phyloP scores from a whole-genome alignment of 2,329 filamentous ascomycete genomes.

The Epichloe gansuensis region DNA sequence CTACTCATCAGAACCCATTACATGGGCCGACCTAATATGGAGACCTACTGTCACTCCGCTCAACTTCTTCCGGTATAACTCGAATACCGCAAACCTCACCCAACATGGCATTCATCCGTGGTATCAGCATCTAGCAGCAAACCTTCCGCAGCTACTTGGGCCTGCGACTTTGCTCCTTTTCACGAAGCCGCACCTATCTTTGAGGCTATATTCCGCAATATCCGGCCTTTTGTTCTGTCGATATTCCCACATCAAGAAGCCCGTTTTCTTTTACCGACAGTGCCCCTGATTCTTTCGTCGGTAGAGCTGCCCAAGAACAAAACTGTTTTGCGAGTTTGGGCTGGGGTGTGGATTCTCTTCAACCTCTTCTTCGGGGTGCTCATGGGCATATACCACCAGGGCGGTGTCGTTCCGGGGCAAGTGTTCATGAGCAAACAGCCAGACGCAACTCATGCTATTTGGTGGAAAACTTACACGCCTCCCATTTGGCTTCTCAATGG shows the following conservation, averaged over 20 bases:
- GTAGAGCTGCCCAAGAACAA: slow-evolving; percentile 50
- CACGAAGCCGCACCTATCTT: slow-evolving; percentile 41
- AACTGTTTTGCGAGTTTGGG: slow-evolving; percentile 40
- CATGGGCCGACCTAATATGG: slow-evolving; percentile 50
- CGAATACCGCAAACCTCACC: slow-evolving; percentile 55
- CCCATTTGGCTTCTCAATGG: slow-evolving; percentile 70
- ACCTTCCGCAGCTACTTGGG: slow-evolving; percentile 58
- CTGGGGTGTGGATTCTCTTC: slow-evolving; percentile 54
- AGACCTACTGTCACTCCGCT: slow-evolving; percentile 63
- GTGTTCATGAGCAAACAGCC: slow-evolving; percentile 60
- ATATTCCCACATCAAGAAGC: slow-evolving; percentile 71
- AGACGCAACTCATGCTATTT: slow-evolving; percentile 57
- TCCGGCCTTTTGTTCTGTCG: slow-evolving; percentile 60
- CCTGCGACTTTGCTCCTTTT: slow-evolving; percentile 54
- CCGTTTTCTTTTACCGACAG: slow-evolving; percentile 62
- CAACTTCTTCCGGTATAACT: slow-evolving; percentile 70
- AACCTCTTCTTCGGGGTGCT: slow-evolving; percentile 55
- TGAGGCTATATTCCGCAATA: slow-evolving; percentile 60
- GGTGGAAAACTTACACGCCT: slow-evolving; percentile 82
- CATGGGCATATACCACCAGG: slow-evolving; percentile 77
- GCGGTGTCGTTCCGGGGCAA: slow-evolving; percentile 63
- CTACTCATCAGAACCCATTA: slow-evolving; percentile 53
- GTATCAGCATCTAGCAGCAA: slow-evolving; percentile 64
- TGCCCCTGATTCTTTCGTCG: slow-evolving; percentile 67
- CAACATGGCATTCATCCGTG: slow-evolving; percentile 66